Percentiles rank a stretch among this genome's conserved stretches.
Conservation (phyloP, 2,329 filamentous ascomycete genomes). For the Fusarium udum region DNA sequence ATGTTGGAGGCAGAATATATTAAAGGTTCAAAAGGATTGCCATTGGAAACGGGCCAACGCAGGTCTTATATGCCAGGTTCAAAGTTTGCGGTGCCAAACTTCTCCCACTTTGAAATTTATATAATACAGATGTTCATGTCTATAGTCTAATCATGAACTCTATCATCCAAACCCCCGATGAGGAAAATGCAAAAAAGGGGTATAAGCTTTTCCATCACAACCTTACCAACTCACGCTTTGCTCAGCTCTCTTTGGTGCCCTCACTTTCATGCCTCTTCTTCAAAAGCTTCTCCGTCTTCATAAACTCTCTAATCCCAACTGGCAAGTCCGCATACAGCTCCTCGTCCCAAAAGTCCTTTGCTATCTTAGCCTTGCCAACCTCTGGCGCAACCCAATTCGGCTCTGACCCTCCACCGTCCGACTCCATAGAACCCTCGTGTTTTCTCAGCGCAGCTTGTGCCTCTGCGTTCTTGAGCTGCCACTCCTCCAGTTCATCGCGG, state of each 20-base stretch:
- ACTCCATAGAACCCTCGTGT: conserved; percentile 71
- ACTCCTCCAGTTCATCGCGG: conserved; percentile 91
- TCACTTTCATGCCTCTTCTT: conserved; percentile 76
- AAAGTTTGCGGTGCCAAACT: not conserved
- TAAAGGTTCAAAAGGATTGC: not conserved
- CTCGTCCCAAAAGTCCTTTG: conserved; percentile 67
- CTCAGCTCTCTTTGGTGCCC: conserved; percentile 56
- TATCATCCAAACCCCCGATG: conserved; percentile 17
- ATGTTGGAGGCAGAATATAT: not conserved
- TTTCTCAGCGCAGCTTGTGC: conserved; percentile 65
- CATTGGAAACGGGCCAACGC: no score
- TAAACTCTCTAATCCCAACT: conserved; percentile 94
- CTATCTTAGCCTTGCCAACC: conserved; percentile 52
- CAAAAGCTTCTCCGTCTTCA: conserved; percentile 93
- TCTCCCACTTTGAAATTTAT: not conserved
- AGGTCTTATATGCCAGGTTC: not conserved
- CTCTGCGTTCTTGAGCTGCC: conserved; percentile 72
- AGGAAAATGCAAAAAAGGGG: conserved; percentile 20
- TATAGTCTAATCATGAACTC: conserved; percentile 36
- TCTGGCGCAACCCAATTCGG: conserved; percentile 65
- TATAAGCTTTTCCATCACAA: conserved; percentile 27
- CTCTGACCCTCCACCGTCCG: conserved; percentile 81
- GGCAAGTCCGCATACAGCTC: conserved; percentile 83
- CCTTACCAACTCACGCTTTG: not conserved
- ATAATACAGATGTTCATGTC: not conserved